A percentile compares a stretch with the other conserved stretches of the same genome.
Evolutionary conservation across 2,329 filamentous ascomycete genomes (phyloP).

Genomic region (Pezicula neosporulosa): DNA sequence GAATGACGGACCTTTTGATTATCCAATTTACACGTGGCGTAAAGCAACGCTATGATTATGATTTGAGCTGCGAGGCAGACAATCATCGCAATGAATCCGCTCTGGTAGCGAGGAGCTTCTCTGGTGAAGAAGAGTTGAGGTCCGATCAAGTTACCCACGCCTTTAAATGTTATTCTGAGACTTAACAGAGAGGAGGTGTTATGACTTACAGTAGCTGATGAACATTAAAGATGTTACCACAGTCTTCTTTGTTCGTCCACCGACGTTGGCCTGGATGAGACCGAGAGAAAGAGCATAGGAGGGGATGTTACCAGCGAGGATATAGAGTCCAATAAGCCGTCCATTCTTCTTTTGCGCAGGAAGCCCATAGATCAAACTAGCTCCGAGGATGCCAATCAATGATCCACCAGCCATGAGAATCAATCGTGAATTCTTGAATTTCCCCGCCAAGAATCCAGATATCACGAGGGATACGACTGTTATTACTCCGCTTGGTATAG

Average conservation of each 20-base stretch:
- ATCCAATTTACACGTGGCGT: too few species aligned
- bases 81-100: constrained; percentile 7
- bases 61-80: constrained; percentile 2
- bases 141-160: constrained; percentile 10
- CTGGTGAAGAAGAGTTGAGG: constrained; percentile 8
- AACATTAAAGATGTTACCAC: constrained; percentile 61
- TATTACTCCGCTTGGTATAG: constrained; percentile 52
- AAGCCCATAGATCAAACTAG: constrained; percentile 44
- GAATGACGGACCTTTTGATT: too few species aligned
- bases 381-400: constrained; percentile 47
- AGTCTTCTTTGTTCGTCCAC: constrained; percentile 66
- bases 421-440: constrained; percentile 40
- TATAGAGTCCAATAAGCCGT: background rate
- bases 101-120: constrained; percentile 7
- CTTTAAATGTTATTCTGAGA: too few species aligned
- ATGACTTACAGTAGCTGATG: constrained; percentile 37
- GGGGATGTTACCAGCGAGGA: constrained; percentile 2
- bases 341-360: background rate
- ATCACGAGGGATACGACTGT: constrained; percentile 36
- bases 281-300: constrained; percentile 53
- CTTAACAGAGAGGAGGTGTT: too few species aligned
- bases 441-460: constrained; percentile 48
- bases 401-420: constrained; percentile 43
- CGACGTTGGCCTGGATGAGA: constrained; percentile 60
- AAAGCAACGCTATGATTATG: too few species aligned